Conservation (phyloP, 2,329 filamentous ascomycete genomes). For the Graphilbum fragrans region DNA sequence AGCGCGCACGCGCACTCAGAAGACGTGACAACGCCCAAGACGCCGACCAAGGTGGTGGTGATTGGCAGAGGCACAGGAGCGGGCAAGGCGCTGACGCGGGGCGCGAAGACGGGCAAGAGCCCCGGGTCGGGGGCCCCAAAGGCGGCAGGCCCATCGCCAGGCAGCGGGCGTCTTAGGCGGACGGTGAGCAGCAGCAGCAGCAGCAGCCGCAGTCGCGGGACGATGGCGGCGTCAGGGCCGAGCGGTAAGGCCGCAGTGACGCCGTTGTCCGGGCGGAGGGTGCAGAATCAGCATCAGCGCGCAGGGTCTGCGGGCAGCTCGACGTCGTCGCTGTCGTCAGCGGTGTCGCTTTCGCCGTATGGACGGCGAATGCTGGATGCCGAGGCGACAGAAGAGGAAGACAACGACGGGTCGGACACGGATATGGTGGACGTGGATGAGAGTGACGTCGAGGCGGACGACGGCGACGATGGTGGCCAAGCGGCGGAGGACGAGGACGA, state of each 20-base stretch:
- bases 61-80: not conserved
- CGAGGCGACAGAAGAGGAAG: slow-evolving; percentile 9
- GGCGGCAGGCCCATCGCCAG: not conserved
- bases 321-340: slow-evolving; percentile 21
- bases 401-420: not conserved
- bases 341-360: slow-evolving; percentile 17
- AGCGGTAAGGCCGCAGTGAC: not conserved
- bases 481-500: slow-evolving; percentile 3
- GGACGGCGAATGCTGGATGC: slow-evolving; percentile 3
- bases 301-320: slow-evolving; percentile 12
- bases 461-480: slow-evolving; percentile 3
- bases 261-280: not conserved
- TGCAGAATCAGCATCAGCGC: slow-evolving; percentile 6
- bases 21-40: slow-evolving; percentile 1
- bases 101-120: slow-evolving; percentile 8
- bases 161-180: not conserved
- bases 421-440: slow-evolving; percentile 6
- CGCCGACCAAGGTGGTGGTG: not conserved
- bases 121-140: slow-evolving; percentile 4
- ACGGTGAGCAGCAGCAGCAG: no score
- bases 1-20: no score
- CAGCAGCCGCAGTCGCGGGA: slow-evolving; percentile 9
- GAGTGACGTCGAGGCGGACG: slow-evolving; percentile 3
- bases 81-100: not conserved
- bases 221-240: slow-evolving; percentile 4